phyloP scores from a whole-genome alignment of 75 land plant species.

The Isoetes taiwanensis region DNA sequence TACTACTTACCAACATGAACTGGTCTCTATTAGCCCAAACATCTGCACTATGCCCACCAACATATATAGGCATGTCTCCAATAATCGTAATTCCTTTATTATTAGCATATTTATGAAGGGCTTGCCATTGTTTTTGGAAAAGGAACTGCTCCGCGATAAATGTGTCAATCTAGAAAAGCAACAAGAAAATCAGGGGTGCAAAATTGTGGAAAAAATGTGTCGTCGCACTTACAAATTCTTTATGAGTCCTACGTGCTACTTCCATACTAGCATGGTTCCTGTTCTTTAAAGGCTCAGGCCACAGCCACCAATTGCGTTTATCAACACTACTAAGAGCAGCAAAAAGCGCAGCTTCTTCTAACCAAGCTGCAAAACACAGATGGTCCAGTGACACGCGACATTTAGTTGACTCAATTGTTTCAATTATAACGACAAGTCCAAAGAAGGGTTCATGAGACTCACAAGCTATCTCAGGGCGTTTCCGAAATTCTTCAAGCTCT shows the following conservation, averaged over 20 bases:
- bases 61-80: constrained; percentile 99
- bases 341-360: constrained; percentile 93
- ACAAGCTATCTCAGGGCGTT: constrained; percentile 37
- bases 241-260: constrained; percentile 42
- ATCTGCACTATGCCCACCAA: constrained; percentile 93
- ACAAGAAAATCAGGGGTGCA: no score
- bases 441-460: no score
- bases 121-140: constrained; percentile 94
- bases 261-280: constrained; percentile 70
- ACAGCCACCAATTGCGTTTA: constrained; percentile 56
- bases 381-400: no score
- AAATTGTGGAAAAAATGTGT: no score
- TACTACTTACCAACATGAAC: constrained; percentile 78
- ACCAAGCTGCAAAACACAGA: constrained; percentile 55
- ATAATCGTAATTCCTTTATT: constrained; percentile 67
- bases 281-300: constrained; percentile 80
- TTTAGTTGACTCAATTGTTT: no score
- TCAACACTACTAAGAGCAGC: constrained; percentile 63
- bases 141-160: constrained; percentile 86
- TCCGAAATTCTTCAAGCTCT: constrained; percentile 30
- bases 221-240: constrained; percentile 71
- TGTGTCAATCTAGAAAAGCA: constrained; percentile 45
- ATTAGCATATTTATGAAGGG: constrained; percentile 60
- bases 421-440: no score
- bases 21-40: constrained; percentile 82